A percentile compares a stretch with the other conserved stretches of the same genome.
phyloP scores from a whole-genome alignment of 2,329 filamentous ascomycete genomes.

The Fusarium sp. region DNA sequence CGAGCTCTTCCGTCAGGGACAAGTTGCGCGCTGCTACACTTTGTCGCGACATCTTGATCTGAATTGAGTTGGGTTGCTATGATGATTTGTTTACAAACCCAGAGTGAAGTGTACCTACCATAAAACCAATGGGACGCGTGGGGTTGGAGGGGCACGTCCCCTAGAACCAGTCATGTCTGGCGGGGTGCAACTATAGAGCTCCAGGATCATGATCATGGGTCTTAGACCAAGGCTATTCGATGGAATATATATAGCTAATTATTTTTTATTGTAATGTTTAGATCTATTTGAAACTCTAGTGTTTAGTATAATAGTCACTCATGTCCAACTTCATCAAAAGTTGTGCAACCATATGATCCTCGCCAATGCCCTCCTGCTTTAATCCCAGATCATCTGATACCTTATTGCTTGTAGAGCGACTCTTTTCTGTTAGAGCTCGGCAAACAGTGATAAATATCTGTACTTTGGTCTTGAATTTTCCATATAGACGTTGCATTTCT shows the following conservation, averaged over 20 bases:
- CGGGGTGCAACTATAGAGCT: background rate
- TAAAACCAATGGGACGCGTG: conserved; percentile 24
- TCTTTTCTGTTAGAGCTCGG: conserved; percentile 73
- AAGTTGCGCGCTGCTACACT: conserved; percentile 66
- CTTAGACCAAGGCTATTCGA: background rate
- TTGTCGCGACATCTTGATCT: conserved; percentile 60
- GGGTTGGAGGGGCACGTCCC: conserved; percentile 21
- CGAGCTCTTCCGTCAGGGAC: conserved; percentile 92
- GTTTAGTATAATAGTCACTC: conserved; percentile 69
- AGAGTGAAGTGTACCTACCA: background rate
- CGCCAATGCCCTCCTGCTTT: conserved; percentile 52
- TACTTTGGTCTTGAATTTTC: conserved; percentile 75
- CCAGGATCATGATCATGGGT: background rate
- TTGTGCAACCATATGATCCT: conserved; percentile 73
- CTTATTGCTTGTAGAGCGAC: conserved; percentile 51
- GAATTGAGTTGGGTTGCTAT: conserved; percentile 5
- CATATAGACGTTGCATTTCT: conserved; percentile 64
- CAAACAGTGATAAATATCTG: conserved; percentile 80
- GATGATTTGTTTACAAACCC: conserved; percentile 22
- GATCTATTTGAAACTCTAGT: conserved; percentile 17
- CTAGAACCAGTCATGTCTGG: background rate
- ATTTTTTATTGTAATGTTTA: background rate
- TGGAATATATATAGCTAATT: background rate
- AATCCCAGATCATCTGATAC: conserved; percentile 48
- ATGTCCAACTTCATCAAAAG: conserved; percentile 78